Conservation (phyloP, 2,329 filamentous ascomycete species). For the Colletotrichum liaoningense region DNA sequence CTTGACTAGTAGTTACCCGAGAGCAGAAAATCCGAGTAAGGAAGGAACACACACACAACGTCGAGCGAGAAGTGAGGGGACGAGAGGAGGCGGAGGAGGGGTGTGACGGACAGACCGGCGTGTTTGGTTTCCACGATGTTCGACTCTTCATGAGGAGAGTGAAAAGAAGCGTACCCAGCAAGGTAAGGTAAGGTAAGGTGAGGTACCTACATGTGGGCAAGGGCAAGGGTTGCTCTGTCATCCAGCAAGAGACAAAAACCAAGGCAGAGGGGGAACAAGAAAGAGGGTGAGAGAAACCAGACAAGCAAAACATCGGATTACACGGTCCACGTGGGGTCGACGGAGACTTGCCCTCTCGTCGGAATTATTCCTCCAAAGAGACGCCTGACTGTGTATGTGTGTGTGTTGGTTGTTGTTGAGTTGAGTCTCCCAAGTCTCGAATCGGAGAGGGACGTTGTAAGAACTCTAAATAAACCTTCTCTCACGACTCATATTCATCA, state of each 20-base stretch:
- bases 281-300: neutral
- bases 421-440: neutral
- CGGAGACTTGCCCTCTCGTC: neutral
- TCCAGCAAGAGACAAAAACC: neutral
- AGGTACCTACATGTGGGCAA: too few species aligned
- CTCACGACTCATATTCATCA: neutral
- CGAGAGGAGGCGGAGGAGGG: neutral
- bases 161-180: too few species aligned
- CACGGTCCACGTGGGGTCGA: neutral
- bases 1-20: neutral
- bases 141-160: neutral
- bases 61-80: neutral
- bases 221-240: neutral
- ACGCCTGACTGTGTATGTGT: neutral
- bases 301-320: slow-evolving; percentile 9
- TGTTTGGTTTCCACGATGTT: neutral
- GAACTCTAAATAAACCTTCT: neutral
- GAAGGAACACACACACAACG: neutral
- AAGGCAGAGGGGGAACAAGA: neutral
- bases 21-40: neutral
- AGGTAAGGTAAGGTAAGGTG: too few species aligned
- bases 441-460: neutral
- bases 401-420: too few species aligned
- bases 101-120: too few species aligned
- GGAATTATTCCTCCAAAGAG: neutral